Evolutionary conservation across 1,284 basidiomycete species (phyloP).

Genomic region (Afroboletus lepidellus): DNA sequence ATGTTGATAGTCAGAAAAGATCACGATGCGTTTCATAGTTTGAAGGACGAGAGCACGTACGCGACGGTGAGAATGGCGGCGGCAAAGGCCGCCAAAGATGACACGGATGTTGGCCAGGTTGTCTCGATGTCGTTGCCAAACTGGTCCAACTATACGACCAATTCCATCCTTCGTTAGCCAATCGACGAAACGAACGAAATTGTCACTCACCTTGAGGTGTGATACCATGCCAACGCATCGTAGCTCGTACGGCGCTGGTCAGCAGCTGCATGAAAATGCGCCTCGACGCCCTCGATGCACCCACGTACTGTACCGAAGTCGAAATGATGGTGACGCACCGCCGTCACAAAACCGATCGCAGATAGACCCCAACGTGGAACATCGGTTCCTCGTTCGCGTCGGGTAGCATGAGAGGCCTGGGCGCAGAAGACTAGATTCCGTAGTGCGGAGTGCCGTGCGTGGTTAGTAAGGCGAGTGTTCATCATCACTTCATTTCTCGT

Average conservation of each 20-base stretch:
- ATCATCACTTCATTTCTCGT: conserved; percentile 35
- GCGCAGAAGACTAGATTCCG: conserved; percentile 16
- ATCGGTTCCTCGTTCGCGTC: conserved; percentile 46
- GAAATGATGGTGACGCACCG: conserved; percentile 37
- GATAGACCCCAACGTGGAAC: conserved; percentile 51
- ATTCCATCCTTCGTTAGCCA: background rate
- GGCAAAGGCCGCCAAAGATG: conserved; percentile 70
- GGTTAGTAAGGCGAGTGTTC: conserved; percentile 22
- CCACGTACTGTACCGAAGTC: conserved; percentile 44
- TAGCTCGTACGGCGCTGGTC: conserved; percentile 46
- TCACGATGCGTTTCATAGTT: background rate
- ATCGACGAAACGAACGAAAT: background rate
- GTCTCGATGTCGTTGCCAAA: conserved; percentile 53
- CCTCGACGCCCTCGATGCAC: conserved; percentile 48
- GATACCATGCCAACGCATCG: conserved; percentile 53
- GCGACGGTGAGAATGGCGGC: conserved; percentile 35
- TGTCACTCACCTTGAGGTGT: conserved; percentile 43
- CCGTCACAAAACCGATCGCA: conserved; percentile 41
- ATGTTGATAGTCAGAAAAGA: conserved; percentile 31
- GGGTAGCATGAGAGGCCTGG: conserved; percentile 33
- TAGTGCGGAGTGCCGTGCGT: conserved; percentile 17
- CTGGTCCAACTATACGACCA: conserved; percentile 54
- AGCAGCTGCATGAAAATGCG: conserved; percentile 44
- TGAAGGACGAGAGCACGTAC: conserved; percentile 17
- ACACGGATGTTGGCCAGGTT: conserved; percentile 54